phyloP scores from a whole-genome alignment of 106 monocot genomes.

The Phalaenopsis equestris region DNA sequence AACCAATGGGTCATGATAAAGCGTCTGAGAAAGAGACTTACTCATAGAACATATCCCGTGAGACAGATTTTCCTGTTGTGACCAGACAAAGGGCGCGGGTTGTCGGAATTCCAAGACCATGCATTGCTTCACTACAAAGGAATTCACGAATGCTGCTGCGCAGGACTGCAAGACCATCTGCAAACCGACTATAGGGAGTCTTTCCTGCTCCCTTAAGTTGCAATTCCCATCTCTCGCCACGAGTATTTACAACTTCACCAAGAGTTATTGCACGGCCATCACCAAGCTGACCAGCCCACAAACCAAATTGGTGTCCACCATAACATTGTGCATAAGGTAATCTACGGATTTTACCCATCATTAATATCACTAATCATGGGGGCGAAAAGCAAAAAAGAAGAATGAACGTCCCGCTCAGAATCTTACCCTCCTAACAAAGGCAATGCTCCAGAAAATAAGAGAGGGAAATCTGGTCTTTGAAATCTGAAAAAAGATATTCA shows the following conservation, averaged over 20 bases:
- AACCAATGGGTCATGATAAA: neutral
- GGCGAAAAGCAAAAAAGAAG: neutral
- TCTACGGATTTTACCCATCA: slow-evolving; percentile 22
- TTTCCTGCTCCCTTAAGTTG: slow-evolving; percentile 96
- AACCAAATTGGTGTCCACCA: slow-evolving; percentile 98
- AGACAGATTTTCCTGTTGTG: slow-evolving; percentile 82
- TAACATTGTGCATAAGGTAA: slow-evolving; percentile 93
- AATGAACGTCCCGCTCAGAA: neutral
- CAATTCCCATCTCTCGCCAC: slow-evolving; percentile 81
- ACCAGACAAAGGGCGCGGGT: slow-evolving; percentile 94
- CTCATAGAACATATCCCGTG: slow-evolving; percentile 98
- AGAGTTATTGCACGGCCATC: slow-evolving; percentile 96
- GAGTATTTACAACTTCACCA: slow-evolving; percentile 78
- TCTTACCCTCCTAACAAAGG: slow-evolving; percentile 82
- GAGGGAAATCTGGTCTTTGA: slow-evolving; percentile 81
- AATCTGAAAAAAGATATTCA: slow-evolving; percentile 43
- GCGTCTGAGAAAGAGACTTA: slow-evolving; percentile 20
- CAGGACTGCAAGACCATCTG: slow-evolving; percentile 94
- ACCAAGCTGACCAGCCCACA: slow-evolving; percentile 98
- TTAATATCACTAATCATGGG: neutral
- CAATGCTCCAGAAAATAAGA: slow-evolving; percentile 75
- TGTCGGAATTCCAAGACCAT: slow-evolving; percentile 93
- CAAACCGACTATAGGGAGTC: slow-evolving; percentile 98
- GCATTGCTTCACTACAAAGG: slow-evolving; percentile 94
- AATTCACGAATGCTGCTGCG: slow-evolving; percentile 98